A percentile compares a stretch with the other conserved stretches of the same genome.
phyloP scores from a whole-genome alignment of 2,329 filamentous ascomycete genomes.

The Talaromyces sp. region DNA sequence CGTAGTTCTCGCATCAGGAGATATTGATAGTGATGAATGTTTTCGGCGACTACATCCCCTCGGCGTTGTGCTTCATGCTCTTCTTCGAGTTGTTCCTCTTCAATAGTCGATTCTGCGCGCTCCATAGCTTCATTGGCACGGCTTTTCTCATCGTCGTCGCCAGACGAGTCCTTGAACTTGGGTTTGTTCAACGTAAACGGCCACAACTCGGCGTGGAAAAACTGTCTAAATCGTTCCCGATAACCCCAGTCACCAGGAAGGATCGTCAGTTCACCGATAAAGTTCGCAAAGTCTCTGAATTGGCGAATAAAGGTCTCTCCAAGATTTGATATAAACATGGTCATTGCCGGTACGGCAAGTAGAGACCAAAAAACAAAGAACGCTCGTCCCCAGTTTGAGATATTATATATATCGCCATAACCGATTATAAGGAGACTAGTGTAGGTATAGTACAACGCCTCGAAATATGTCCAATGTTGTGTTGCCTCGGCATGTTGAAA shows the following conservation, averaged over 20 bases:
- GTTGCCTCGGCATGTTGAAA: conserved; percentile 32
- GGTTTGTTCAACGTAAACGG: neutral
- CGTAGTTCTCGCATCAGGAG: conserved; percentile 36
- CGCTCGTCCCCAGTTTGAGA: conserved; percentile 31
- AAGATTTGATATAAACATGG: conserved; percentile 37
- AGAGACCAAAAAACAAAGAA: conserved; percentile 41
- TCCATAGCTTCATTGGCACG: conserved; percentile 16
- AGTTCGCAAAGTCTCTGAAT: conserved; percentile 53
- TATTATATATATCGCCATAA: conserved; percentile 33
- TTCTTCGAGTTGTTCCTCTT: conserved; percentile 38
- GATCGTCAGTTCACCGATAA: conserved; percentile 51
- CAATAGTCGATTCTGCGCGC: conserved; percentile 32
- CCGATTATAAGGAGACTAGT: conserved; percentile 38
- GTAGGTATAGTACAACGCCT: conserved; percentile 37
- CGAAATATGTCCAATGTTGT: conserved; percentile 35
- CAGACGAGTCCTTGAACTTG: neutral
- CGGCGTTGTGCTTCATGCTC: conserved; percentile 38
- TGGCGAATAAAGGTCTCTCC: conserved; percentile 44
- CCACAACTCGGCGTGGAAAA: conserved; percentile 3
- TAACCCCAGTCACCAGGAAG: conserved; percentile 46
- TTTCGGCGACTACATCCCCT: conserved; percentile 42
- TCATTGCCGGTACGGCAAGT: conserved; percentile 36
- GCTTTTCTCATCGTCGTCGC: neutral
- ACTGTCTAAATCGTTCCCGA: conserved; percentile 22
- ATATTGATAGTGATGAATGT: conserved; percentile 47